A percentile compares a stretch with the other conserved stretches of the same genome.
Conservation (phyloP, 208 protist species). For the Leishmania tarentolae region DNA sequence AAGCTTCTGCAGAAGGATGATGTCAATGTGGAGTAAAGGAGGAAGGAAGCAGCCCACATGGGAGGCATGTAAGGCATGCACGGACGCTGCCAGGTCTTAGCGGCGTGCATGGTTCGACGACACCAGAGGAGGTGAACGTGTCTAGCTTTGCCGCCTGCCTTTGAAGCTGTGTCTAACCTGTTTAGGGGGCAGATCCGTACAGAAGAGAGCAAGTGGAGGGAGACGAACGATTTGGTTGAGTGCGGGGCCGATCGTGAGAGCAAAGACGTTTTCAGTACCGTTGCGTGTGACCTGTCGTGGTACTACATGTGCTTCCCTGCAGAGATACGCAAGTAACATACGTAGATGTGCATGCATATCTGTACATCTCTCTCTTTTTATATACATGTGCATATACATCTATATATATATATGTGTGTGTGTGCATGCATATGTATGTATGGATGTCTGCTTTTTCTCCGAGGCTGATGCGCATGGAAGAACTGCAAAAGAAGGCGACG, state of each 20-base stretch:
- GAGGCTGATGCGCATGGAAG: neutral
- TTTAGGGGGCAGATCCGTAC: too few species aligned
- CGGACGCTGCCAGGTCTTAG: neutral
- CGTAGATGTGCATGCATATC: too few species aligned
- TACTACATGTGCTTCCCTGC: neutral
- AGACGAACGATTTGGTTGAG: too few species aligned
- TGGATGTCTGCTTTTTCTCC: neutral
- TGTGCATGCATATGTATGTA: neutral
- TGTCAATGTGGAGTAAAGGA: neutral
- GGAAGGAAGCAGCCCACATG: neutral
- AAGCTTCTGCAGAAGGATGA: constrained; percentile 7
- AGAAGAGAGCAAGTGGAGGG: too few species aligned
- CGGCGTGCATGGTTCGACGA: neutral
- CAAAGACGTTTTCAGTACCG: too few species aligned
- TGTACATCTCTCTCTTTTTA: neutral
- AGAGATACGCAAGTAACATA: neutral
- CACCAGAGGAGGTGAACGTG: neutral
- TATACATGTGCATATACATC: too few species aligned
- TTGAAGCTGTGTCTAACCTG: too few species aligned
- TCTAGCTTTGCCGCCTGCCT: neutral
- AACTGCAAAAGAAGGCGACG: neutral
- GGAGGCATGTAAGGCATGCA: neutral
- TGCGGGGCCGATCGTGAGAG: too few species aligned
- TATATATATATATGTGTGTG: neutral
- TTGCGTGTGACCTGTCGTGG: too few species aligned